phyloP scores from a whole-genome alignment of 2,329 filamentous ascomycete species.

The Penicillium aurantiogriseum region DNA sequence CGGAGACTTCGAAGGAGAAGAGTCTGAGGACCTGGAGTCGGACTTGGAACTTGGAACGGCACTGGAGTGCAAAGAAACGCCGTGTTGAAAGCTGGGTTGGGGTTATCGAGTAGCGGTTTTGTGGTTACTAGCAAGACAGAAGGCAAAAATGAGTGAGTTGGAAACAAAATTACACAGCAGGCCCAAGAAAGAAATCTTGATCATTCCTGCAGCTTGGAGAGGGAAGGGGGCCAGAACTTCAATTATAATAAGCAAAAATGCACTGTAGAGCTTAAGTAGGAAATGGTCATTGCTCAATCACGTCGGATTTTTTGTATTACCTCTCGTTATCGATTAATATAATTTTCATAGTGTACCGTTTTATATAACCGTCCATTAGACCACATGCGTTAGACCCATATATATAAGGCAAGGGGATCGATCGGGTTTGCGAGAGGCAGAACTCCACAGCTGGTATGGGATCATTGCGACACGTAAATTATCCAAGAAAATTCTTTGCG shows the following conservation, averaged over 20 bases:
- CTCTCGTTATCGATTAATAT: neutral
- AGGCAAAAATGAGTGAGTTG: neutral
- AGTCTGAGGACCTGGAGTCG: neutral
- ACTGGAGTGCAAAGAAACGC: neutral
- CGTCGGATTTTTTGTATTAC: neutral
- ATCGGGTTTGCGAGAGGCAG: neutral
- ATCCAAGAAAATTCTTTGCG: neutral
- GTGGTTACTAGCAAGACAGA: neutral
- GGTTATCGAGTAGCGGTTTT: neutral
- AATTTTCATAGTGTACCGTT: neutral
- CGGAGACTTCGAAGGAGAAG: neutral
- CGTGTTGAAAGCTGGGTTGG: neutral
- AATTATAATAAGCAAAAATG: neutral
- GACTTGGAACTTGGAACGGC: neutral
- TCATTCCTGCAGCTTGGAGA: neutral
- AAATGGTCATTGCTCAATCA: neutral
- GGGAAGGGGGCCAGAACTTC: neutral
- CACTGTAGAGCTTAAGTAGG: neutral
- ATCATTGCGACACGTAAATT: neutral
- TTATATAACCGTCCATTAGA: neutral
- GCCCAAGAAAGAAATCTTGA: neutral
- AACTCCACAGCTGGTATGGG: neutral
- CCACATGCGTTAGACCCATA: neutral
- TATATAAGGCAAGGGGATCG: conserved; percentile 1
- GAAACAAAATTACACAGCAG: no score